Percentiles rank a stretch among this genome's conserved stretches.
Evolutionary conservation across 805 yeast species (phyloP).

Genomic region (Nakazawaea molendinolei): DNA sequence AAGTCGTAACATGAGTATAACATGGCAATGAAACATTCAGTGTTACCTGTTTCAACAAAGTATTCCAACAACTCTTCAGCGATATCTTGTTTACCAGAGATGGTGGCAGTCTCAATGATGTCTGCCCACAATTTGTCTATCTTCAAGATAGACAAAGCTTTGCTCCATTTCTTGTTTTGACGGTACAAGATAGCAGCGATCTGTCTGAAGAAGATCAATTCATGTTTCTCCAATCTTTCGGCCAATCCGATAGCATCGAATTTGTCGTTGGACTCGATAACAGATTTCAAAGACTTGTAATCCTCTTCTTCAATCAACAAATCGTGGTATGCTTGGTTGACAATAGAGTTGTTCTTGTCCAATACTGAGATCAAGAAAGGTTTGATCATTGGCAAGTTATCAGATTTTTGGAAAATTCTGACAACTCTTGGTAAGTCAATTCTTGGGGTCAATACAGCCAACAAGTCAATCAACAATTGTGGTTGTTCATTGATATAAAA

Average conservation of each 20-base stretch:
- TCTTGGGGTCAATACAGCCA: slow-evolving; percentile 79
- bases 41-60: slow-evolving; percentile 95
- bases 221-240: slow-evolving; percentile 86
- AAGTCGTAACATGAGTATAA: slow-evolving; percentile 80
- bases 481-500: slow-evolving; percentile 93
- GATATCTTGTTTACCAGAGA: slow-evolving; percentile 70
- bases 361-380: slow-evolving; percentile 90
- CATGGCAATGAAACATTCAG: slow-evolving; percentile 89
- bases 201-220: slow-evolving; percentile 87
- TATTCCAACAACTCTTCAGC: slow-evolving; percentile 85
- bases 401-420: slow-evolving; percentile 88
- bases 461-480: slow-evolving; percentile 76
- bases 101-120: slow-evolving; percentile 86
- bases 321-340: slow-evolving; percentile 93
- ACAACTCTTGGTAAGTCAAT: slow-evolving; percentile 93
- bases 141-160: slow-evolving; percentile 83
- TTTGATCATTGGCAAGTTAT: slow-evolving; percentile 92
- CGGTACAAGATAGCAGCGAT: slow-evolving; percentile 92
- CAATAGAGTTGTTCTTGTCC: slow-evolving; percentile 83
- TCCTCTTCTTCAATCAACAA: slow-evolving; percentile 95
- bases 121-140: slow-evolving; percentile 92
- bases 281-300: slow-evolving; percentile 78
- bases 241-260: slow-evolving; percentile 92
- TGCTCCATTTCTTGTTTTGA: slow-evolving; percentile 88
- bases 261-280: slow-evolving; percentile 85